Evolutionary conservation across 2,329 filamentous ascomycete species (phyloP).

Genomic region (Colletotrichum lentis): DNA sequence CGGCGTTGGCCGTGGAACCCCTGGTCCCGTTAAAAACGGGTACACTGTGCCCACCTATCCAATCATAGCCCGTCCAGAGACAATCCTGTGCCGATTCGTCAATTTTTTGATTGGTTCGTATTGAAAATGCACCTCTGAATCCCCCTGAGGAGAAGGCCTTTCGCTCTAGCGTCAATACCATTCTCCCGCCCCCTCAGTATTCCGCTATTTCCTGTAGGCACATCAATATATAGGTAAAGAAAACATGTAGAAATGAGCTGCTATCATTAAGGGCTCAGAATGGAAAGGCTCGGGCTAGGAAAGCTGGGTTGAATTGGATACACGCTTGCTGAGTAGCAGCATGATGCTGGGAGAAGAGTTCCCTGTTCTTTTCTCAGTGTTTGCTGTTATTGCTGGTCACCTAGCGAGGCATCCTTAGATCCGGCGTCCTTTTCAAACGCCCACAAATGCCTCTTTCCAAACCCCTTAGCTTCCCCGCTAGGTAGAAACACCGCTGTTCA

Average conservation of each 20-base stretch:
- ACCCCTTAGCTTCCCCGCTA: neutral
- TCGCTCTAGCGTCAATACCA: too few species aligned
- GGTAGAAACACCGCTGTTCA: constrained; percentile 7
- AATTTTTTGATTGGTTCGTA: constrained; percentile 15
- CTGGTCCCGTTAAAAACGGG: neutral
- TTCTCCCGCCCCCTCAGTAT: too few species aligned
- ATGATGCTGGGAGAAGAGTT: neutral
- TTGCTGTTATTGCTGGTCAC: neutral
- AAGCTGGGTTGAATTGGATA: too few species aligned
- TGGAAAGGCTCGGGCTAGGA: too few species aligned
- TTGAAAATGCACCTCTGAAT: neutral
- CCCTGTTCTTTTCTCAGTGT: neutral
- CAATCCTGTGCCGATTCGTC: constrained; percentile 22
- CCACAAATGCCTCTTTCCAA: constrained; percentile 5
- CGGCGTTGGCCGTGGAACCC: constrained; percentile 9
- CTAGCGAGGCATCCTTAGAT: neutral
- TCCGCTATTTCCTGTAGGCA: too few species aligned
- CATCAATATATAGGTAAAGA: too few species aligned
- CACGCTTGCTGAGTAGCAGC: too few species aligned
- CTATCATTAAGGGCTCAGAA: too few species aligned
- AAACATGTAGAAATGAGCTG: too few species aligned
- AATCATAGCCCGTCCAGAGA: constrained; percentile 12
- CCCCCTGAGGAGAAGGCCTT: neutral
- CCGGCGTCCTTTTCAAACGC: neutral
- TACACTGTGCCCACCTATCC: neutral